These are phyloP conservation scores for Podaxis carcinomalis DNA, from an alignment of 768 basidiomycete species.

Conservation along the genomic window DNA sequence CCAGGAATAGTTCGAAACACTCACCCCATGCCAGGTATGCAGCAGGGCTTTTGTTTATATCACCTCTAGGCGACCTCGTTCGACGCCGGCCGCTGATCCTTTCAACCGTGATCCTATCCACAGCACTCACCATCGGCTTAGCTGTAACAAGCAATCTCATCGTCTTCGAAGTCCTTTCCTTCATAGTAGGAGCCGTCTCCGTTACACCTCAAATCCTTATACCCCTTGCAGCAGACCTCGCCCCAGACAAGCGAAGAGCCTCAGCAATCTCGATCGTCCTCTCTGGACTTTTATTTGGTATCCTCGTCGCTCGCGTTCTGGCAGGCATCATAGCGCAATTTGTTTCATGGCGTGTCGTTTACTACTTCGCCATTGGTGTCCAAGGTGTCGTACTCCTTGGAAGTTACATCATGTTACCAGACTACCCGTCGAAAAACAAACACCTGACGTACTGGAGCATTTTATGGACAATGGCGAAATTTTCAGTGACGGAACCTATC, in stretches of 20 bases:
- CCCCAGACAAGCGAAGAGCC: slow-evolving; percentile 67
- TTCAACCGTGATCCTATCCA: slow-evolving; percentile 46
- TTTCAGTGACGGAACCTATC: slow-evolving; percentile 71
- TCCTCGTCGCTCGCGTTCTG: slow-evolving; percentile 71
- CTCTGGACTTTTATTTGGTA: slow-evolving; percentile 63
- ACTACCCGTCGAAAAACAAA: slow-evolving; percentile 75
- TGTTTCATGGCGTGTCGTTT: slow-evolving; percentile 67
- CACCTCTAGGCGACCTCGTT: slow-evolving; percentile 81
- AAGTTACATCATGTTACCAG: slow-evolving; percentile 67
- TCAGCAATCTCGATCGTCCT: slow-evolving; percentile 73
- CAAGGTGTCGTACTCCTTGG: slow-evolving; percentile 56
- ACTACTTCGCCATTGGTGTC: slow-evolving; percentile 72
- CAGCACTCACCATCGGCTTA: slow-evolving; percentile 65
- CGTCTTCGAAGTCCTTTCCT: slow-evolving; percentile 65
- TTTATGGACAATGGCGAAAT: slow-evolving; percentile 73
- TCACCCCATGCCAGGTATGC: slow-evolving; percentile 49
- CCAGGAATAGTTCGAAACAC: not conserved
- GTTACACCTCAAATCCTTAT: slow-evolving; percentile 79
- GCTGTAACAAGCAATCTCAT: slow-evolving; percentile 54
- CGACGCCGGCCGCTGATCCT: slow-evolving; percentile 71
- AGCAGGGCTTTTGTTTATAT: slow-evolving; percentile 65
- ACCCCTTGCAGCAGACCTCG: slow-evolving; percentile 76
- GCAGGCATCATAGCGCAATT: slow-evolving; percentile 75
- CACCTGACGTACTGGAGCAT: slow-evolving; percentile 65
- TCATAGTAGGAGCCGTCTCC: slow-evolving; percentile 65